Base-by-base conservation (phyloP, 768 basidiomycete genomes). In the Pisolithus tinctorius region DNA sequence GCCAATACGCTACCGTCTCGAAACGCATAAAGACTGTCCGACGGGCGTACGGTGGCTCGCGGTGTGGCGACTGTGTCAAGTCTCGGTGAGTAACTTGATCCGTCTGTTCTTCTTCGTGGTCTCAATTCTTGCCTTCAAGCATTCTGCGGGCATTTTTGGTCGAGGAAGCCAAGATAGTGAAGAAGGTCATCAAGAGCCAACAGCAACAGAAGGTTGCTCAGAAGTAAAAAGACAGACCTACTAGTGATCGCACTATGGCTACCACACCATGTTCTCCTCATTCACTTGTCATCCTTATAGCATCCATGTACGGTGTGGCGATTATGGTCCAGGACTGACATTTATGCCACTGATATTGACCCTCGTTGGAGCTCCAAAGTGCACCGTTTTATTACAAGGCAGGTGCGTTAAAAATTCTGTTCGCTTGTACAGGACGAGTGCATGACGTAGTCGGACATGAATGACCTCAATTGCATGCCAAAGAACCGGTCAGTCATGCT, bases 151-250 rank as follows among this genome's bases (percentile, higher is more conserved):
- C 96, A 57, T 99, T 99, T 85, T 75, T 99, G 54, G 90, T 99
- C 38, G 96, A 98, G 79, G 96, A 99, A 78, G 96, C 96, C 42
- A 98, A 98, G 80, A 98, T 99, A 63, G 96, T 99, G 68, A 99
- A 99, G 86, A 87, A 83, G 75, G 95, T 98, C 61, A 93, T 97
- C 80, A 96, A 96, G 79, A 86, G 87, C 66, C 88, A 90, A 72
- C 74, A 78, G 68, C 91, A 90, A 73, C 74, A 81, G 69, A 67
- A 62, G 55, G 45, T 42, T 30, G 9, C 43, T 27, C 64, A 55
- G 26, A 67, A 67, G 59, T 67, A 55, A 63, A 47, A 47, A 43
- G 43, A 31, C 40, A 4, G 20, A n/a, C 47, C 10, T 46, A 16
- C 39, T 40, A 40, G 40, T 27, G 11, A 27, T 45, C 27, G 26